Conservation (phyloP, 441 rosid genomes). For the Gossypium davidsonii region DNA sequence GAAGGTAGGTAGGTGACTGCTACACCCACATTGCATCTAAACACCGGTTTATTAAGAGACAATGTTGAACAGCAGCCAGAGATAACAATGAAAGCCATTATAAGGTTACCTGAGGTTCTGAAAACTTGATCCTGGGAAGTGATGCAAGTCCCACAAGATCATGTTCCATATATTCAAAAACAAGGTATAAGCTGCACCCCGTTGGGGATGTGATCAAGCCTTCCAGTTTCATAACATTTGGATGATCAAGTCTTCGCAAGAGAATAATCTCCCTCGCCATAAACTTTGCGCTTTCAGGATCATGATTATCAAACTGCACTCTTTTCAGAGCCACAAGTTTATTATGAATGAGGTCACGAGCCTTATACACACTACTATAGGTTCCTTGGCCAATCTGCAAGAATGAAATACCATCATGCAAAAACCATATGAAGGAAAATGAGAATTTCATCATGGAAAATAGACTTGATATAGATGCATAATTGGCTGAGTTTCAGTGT, state of each 20-base stretch:
- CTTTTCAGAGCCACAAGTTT: constrained; percentile 83
- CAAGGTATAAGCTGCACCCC: constrained; percentile 73
- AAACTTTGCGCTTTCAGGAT: constrained; percentile 75
- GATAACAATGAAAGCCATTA: constrained; percentile 2
- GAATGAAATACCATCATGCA: constrained; percentile 8
- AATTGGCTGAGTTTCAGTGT: background rate
- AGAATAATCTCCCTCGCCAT: constrained; percentile 87
- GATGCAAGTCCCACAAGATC: constrained; percentile 88
- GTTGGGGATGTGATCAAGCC: constrained; percentile 71
- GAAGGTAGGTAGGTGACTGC: background rate
- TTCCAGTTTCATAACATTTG: constrained; percentile 73
- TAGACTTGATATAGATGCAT: background rate
- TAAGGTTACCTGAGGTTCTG: constrained; percentile 73
- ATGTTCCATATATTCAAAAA: constrained; percentile 95
- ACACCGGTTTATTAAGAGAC: background rate
- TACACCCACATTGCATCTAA: background rate
- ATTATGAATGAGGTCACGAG: constrained; percentile 55
- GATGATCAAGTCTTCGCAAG: constrained; percentile 75
- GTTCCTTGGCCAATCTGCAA: constrained; percentile 98
- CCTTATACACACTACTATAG: constrained; percentile 82
- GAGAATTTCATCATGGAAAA: background rate
- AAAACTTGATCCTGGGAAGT: constrained; percentile 62
- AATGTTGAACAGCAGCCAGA: background rate
- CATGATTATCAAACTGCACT: constrained; percentile 71
- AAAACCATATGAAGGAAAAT: constrained; percentile 2